Conservation (phyloP, 192 early-diverging fungal species). For the Gonapodya sp. region DNA sequence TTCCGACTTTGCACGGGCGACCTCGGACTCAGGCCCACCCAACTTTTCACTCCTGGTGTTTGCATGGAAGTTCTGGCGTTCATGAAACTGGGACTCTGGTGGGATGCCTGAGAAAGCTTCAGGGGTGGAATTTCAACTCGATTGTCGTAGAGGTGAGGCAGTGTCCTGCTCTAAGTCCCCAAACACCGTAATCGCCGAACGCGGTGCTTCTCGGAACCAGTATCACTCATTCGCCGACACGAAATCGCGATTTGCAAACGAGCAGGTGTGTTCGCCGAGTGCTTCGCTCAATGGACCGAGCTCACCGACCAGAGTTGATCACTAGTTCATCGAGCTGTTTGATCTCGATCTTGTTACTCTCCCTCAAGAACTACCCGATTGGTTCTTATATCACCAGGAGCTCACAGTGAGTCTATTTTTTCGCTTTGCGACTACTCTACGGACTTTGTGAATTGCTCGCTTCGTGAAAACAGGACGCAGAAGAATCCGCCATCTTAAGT, state of each 20-base stretch:
- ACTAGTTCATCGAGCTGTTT: conserved; percentile 85
- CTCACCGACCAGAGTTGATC: neutral
- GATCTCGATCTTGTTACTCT: conserved; percentile 82
- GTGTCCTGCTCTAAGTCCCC: neutral
- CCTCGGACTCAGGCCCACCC: too few relatives aligned
- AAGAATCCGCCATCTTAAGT: too few relatives aligned
- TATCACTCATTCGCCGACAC: conserved; percentile 88
- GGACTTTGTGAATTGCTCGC: too few relatives aligned
- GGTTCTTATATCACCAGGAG: conserved; percentile 64
- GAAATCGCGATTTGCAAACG: conserved; percentile 74
- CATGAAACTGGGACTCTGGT: conserved; percentile 90
- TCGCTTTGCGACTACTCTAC: too few relatives aligned
- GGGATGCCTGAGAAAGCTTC: conserved; percentile 85
- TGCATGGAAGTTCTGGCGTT: conserved; percentile 59
- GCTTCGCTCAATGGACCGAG: neutral
- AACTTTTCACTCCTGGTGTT: too few relatives aligned
- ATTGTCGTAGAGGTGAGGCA: conserved; percentile 76
- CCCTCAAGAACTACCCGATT: conserved; percentile 61
- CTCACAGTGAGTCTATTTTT: neutral
- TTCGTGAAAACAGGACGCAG: too few relatives aligned
- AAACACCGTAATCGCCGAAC: neutral
- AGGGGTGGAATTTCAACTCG: conserved; percentile 94
- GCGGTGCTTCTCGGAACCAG: too few relatives aligned
- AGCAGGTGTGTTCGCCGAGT: conserved; percentile 38
- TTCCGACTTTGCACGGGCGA: too few relatives aligned